These are phyloP conservation scores for Stephania japonica DNA, from an alignment of 164 flowering plant genomes.

Conservation along the genomic window DNA sequence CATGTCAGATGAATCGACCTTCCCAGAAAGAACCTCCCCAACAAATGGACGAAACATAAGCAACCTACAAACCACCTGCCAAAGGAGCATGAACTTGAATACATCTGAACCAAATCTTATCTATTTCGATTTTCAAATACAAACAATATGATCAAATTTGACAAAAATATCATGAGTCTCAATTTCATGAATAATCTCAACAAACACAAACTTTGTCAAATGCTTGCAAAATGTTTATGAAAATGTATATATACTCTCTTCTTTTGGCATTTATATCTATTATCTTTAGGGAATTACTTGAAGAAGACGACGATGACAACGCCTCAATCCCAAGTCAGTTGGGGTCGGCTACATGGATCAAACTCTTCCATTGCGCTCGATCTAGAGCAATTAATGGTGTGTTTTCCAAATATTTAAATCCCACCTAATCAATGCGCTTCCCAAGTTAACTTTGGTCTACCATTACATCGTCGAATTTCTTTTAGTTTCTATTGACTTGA, in stretches of 20 bases:
- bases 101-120: not conserved
- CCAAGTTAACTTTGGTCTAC: too few species aligned
- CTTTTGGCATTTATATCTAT: not conserved
- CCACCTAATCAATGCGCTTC: too few species aligned
- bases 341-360: too few species aligned
- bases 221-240: not conserved
- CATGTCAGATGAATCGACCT: slow-evolving; percentile 45
- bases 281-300: not conserved
- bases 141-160: not conserved
- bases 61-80: slow-evolving; percentile 67
- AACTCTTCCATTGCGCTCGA: too few species aligned
- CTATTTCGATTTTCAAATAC: not conserved
- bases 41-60: slow-evolving; percentile 80
- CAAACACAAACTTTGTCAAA: not conserved
- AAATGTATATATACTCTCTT: not conserved
- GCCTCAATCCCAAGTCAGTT: too few species aligned
- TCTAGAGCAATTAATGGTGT: too few species aligned
- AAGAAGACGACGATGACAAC: not conserved
- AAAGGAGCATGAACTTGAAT: slow-evolving; percentile 8
- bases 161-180: not conserved
- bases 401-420: too few species aligned
- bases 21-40: slow-evolving; percentile 70
- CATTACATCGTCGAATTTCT: too few species aligned
- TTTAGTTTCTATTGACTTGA: too few species aligned
- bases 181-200: not conserved